Base-by-base conservation (phyloP, 1,284 basidiomycete genomes). In the Puccinia horiana region DNA sequence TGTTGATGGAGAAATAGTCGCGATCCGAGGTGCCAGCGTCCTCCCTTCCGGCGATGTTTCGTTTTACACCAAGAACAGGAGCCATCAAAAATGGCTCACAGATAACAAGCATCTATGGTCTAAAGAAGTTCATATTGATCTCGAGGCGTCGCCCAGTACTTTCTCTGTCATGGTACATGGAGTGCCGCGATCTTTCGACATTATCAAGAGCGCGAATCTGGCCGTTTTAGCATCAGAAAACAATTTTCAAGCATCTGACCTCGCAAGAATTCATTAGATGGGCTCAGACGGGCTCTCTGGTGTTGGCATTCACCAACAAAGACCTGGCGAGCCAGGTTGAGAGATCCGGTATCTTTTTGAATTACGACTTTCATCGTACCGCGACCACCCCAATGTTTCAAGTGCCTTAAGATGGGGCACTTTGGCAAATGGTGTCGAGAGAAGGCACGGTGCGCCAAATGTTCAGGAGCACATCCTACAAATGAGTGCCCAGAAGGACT, bases 371-470 rank as follows among this genome's bases (percentile, higher is more conserved):
- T 29, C 61, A 63, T 29, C 67, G 67, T 23, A 70, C 67, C 5
- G n/a, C 20, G 74, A 0, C 74, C 74, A 14, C 49, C 74, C 12
- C 49, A 58, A 29, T 76, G 74, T 35, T 76, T 76, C 74, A 76
- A 76, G 47, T 76, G 74, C 40, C 40, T 76, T 5, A 9, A 40
- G 12, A 58, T 76, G 32, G 49, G 56, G 14, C 74, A 76, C 54
- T 42, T 29, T n/a, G 52, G 40, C 56, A 32, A 56, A 26, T 58
- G 37, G 54, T 76, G 74, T 54, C 47, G 54, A 37, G 56, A 76
- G 26, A 9, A 37, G 20, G 32, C 74, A 16, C 26, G 26, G 16
- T 76, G 54, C 54, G 4, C 74, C 14, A 76, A 61, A 61, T 76
- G 74, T 29, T 32, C 32, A 23, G 74, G 54, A 16, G 35, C 32